These are phyloP conservation scores for Sedum album DNA, from an alignment of 164 flowering plant genomes.

Conservation along the genomic window DNA sequence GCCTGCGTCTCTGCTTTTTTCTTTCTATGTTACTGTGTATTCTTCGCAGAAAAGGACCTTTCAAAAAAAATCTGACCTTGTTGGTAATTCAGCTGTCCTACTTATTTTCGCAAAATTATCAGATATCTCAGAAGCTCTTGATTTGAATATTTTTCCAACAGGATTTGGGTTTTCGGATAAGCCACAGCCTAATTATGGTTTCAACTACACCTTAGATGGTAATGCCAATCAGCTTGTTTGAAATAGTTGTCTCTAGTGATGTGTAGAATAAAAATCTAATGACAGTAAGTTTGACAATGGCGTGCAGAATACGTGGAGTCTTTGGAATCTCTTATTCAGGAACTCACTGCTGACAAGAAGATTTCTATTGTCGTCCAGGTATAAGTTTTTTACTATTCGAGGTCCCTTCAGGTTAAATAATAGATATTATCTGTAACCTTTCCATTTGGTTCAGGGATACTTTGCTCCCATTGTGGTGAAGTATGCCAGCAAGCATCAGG, in stretches of 20 bases:
- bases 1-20: not conserved
- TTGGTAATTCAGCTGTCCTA: not conserved
- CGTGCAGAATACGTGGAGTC: conserved; percentile 70
- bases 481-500: conserved; percentile 70
- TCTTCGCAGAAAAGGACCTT: too few species aligned
- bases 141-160: conserved; percentile 18
- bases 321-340: conserved; percentile 58
- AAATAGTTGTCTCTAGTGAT: not conserved
- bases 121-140: not conserved
- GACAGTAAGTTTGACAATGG: conserved; percentile 1
- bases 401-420: not conserved
- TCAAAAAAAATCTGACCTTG: too few species aligned
- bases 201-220: conserved; percentile 85
- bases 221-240: conserved; percentile 8
- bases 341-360: conserved; percentile 34
- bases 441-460: conserved; percentile 54
- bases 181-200: conserved; percentile 91
- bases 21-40: too few species aligned
- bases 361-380: conserved; percentile 91
- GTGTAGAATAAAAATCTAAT: not conserved
- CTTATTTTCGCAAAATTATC: not conserved
- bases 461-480: conserved; percentile 79
- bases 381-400: conserved; percentile 6
- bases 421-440: not conserved
- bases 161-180: conserved; percentile 99